Conservation (phyloP, 2,329 filamentous ascomycete genomes). For the Fusarium sp. region DNA sequence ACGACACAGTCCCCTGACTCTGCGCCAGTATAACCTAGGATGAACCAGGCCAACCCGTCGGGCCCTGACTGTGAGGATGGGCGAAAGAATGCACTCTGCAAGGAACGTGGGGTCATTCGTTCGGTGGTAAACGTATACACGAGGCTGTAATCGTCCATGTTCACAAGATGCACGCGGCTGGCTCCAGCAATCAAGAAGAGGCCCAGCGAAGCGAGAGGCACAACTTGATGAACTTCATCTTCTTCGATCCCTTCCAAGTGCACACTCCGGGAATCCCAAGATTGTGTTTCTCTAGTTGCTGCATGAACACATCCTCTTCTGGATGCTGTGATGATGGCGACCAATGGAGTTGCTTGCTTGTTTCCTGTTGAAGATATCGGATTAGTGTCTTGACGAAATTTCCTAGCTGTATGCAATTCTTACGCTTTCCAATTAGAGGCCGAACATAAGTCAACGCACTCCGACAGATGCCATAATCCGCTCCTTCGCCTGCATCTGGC, state of each 20-base stretch:
- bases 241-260: conserved; percentile 59
- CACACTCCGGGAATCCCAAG: conserved; percentile 65
- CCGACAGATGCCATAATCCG: conserved; percentile 63
- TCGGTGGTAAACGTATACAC: conserved; percentile 74
- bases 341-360: conserved; percentile 21
- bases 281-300: conserved; percentile 55
- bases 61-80: conserved; percentile 63
- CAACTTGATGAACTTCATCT: conserved; percentile 63
- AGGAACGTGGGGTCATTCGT: conserved; percentile 68
- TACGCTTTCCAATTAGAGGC: conserved; percentile 61
- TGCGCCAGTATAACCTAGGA: conserved; percentile 71
- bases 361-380: conserved; percentile 13
- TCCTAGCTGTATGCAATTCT: conserved; percentile 29
- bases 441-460: conserved; percentile 65
- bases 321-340: conserved; percentile 60
- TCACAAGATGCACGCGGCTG: conserved; percentile 69
- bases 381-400: not conserved
- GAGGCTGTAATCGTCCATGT: conserved; percentile 59
- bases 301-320: conserved; percentile 64
- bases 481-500: conserved; percentile 57
- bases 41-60: conserved; percentile 71
- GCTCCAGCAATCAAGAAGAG: conserved; percentile 71
- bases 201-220: conserved; percentile 69
- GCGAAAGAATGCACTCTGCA: conserved; percentile 69
- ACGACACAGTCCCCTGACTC: conserved; percentile 73